phyloP scores from a whole-genome alignment of 2,329 filamentous ascomycete genomes.

The Escovopsis sp. region DNA sequence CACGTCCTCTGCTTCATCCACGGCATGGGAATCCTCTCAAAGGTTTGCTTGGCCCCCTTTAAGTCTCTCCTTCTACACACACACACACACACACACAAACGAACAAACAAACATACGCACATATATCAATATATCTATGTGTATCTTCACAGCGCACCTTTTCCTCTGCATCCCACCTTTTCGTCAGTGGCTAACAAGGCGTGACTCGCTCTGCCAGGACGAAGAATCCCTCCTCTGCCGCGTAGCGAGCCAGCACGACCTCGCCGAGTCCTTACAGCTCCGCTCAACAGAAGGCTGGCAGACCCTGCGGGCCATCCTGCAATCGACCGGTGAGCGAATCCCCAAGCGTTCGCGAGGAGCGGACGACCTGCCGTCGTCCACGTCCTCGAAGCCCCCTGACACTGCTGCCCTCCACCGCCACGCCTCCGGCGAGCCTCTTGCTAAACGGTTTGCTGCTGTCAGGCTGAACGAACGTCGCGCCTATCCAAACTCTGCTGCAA shows the following conservation, averaged over 20 bases:
- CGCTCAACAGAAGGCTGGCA: constrained; percentile 85
- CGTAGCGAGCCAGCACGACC: constrained; percentile 68
- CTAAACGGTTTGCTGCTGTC: constrained; percentile 53
- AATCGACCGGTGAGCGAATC: constrained; percentile 94
- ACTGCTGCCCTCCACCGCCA: constrained; percentile 14
- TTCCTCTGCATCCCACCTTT: no score
- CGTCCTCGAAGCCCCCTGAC: constrained; percentile 12
- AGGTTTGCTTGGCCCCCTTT: constrained; percentile 41
- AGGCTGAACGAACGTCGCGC: constrained; percentile 37
- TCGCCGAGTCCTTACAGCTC: constrained; percentile 68
- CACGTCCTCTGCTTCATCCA: constrained; percentile 84
- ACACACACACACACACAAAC: no score
- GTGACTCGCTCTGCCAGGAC: constrained; percentile 42
- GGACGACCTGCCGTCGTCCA: constrained; percentile 18
- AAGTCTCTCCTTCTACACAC: no score
- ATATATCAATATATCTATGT: no score
- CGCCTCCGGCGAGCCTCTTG: constrained; percentile 38
- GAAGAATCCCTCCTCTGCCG: constrained; percentile 77
- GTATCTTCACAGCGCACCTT: no score
- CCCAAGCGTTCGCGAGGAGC: constrained; percentile 50
- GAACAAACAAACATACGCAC: no score
- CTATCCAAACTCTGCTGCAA: constrained; percentile 7
- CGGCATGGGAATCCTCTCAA: constrained; percentile 64
- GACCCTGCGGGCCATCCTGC: constrained; percentile 80
- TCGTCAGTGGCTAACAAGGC: no score